These are phyloP conservation scores for Xylariaceae sp. DNA, from an alignment of 2,329 filamentous ascomycete genomes.

Conservation along the genomic window DNA sequence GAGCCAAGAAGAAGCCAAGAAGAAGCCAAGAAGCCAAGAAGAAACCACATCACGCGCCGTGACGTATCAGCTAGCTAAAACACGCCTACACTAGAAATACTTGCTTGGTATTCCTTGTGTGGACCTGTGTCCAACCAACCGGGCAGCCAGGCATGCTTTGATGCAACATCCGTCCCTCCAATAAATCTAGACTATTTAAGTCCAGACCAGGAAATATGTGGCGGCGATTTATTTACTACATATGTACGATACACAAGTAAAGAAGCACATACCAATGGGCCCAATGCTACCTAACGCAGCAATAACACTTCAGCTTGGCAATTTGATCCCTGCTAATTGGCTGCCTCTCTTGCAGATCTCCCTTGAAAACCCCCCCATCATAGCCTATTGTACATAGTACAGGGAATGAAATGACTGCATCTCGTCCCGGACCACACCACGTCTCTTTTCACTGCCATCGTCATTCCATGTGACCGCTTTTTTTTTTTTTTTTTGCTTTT, in stretches of 20 bases:
- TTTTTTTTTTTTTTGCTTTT: neutral
- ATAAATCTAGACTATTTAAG: too few relatives aligned
- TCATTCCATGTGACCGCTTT: neutral
- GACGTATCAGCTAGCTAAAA: conserved; percentile 14
- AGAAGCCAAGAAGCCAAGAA: neutral
- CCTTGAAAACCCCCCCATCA: too few relatives aligned
- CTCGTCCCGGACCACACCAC: neutral
- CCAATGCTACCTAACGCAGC: too few relatives aligned
- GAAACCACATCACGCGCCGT: neutral
- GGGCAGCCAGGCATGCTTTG: conserved; percentile 16
- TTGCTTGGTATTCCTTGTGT: conserved; percentile 1
- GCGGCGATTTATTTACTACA: too few relatives aligned
- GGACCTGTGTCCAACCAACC: conserved; percentile 16
- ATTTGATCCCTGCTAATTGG: conserved; percentile 13
- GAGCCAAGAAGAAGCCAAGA: neutral
- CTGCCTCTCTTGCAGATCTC: conserved; percentile 23
- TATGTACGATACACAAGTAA: too few relatives aligned
- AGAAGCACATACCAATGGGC: too few relatives aligned
- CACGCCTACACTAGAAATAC: neutral
- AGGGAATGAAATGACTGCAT: too few relatives aligned
- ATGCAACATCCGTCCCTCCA: neutral
- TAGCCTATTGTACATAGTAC: too few relatives aligned
- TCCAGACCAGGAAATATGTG: too few relatives aligned
- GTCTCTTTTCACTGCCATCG: neutral
- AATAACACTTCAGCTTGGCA: too few relatives aligned